phyloP scores from a whole-genome alignment of 768 basidiomycete species.

The Psilocybe cyanescens region DNA sequence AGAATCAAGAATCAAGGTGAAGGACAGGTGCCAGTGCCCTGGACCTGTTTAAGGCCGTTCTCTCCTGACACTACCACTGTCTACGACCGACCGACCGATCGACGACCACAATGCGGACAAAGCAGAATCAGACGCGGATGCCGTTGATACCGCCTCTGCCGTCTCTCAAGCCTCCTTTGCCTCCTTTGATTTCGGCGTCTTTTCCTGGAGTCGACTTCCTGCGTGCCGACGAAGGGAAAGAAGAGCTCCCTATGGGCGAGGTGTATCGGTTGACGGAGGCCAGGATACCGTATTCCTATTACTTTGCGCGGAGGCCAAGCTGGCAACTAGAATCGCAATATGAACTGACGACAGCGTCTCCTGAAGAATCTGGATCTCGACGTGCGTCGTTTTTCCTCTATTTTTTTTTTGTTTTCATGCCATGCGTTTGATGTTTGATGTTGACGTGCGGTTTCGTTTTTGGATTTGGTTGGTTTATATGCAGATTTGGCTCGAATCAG shows the following conservation, averaged over 20 bases:
- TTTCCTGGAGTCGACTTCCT: not conserved
- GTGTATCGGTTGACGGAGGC: not conserved
- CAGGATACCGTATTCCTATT: conserved; percentile 9
- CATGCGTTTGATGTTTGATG: not conserved
- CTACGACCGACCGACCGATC: not conserved
- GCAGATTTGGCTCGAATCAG: conserved; percentile 9
- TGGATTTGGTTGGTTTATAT: not conserved
- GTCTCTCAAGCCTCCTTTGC: conserved; percentile 5
- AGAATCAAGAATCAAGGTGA: not conserved
- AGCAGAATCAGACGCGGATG: not conserved
- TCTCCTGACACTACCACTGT: not conserved
- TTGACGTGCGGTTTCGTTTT: not conserved
- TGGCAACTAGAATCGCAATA: not conserved
- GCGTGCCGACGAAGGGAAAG: not conserved
- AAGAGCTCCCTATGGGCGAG: not conserved
- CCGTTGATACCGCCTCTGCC: not conserved
- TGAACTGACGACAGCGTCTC: not conserved
- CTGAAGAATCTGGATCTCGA: not conserved
- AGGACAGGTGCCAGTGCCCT: not conserved
- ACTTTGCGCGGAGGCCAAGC: conserved; percentile 4
- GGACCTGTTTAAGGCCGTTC: not conserved
- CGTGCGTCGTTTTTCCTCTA: conserved; percentile 3
- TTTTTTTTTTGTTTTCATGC: not conserved
- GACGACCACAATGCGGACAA: not conserved
- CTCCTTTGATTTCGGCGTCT: not conserved